Conservation (phyloP, 164 flowering plant genomes). For the Echeveria elegans region DNA sequence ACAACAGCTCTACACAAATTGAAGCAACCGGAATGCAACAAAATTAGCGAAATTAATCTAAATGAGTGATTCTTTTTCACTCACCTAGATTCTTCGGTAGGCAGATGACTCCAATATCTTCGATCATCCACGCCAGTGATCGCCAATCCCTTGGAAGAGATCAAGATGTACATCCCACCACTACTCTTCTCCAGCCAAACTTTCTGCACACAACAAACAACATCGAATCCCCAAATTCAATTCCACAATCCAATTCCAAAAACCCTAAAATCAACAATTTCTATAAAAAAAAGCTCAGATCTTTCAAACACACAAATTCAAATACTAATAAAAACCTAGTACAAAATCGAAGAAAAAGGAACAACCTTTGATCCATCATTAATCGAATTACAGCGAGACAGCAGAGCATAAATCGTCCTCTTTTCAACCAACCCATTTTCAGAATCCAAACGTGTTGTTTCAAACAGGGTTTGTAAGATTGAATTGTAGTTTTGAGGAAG, state of each 20-base stretch:
- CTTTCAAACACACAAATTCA: not conserved
- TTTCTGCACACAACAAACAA: constrained; percentile 19
- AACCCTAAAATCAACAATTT: too few species aligned
- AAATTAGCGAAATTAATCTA: too few species aligned
- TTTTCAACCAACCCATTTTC: constrained; percentile 11
- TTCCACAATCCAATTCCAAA: too few species aligned
- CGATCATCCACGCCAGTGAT: constrained; percentile 54
- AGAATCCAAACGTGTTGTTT: constrained; percentile 20
- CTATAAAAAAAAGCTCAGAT: not conserved
- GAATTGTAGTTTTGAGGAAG: constrained; percentile 30
- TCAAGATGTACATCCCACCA: constrained; percentile 27
- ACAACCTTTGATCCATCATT: constrained; percentile 62
- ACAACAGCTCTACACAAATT: too few species aligned
- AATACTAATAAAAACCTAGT: constrained; percentile 9
- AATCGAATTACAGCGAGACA: constrained; percentile 33
- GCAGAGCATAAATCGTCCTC: constrained; percentile 26
- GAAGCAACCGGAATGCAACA: too few species aligned
- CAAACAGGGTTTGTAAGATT: constrained; percentile 17
- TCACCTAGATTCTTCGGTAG: constrained; percentile 45
- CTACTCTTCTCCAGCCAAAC: constrained; percentile 41
- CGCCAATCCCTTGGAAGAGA: constrained; percentile 34
- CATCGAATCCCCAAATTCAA: not conserved
- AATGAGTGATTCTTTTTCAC: too few species aligned
- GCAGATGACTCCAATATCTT: too few species aligned
- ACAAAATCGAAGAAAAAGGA: constrained; percentile 3